Conservation (phyloP, 129 eudicot genomes). For the Flaveria trinervia region DNA sequence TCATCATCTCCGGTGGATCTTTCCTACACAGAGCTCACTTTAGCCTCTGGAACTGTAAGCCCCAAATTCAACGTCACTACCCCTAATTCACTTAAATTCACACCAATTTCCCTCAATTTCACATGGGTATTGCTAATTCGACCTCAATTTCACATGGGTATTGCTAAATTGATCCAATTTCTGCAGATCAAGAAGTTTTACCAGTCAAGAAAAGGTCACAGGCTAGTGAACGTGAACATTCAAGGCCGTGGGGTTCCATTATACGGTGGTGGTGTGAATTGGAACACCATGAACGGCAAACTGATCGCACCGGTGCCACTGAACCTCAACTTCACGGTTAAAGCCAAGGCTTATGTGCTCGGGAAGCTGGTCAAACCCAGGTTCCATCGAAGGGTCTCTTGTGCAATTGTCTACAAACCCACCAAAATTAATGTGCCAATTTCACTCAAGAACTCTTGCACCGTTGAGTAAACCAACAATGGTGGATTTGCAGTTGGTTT, state of each 20-base stretch:
- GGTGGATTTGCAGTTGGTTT: too few species aligned
- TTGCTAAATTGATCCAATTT: background rate
- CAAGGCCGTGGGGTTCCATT: slow-evolving; percentile 61
- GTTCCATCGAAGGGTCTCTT: slow-evolving; percentile 57
- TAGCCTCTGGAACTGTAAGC: background rate
- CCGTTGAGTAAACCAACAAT: slow-evolving; percentile 37
- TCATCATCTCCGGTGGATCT: slow-evolving; percentile 77
- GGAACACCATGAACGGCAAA: slow-evolving; percentile 54
- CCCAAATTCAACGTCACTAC: background rate
- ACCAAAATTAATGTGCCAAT: slow-evolving; percentile 56
- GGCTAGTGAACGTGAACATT: slow-evolving; percentile 52
- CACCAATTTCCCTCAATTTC: too few species aligned
- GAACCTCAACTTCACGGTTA: slow-evolving; percentile 56
- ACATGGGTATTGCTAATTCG: too few species aligned
- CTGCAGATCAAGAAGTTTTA: slow-evolving; percentile 74
- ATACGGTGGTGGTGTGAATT: slow-evolving; percentile 69
- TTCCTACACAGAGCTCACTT: slow-evolving; percentile 29
- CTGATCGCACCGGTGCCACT: slow-evolving; percentile 64
- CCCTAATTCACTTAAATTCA: too few species aligned
- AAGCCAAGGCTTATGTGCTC: slow-evolving; percentile 81
- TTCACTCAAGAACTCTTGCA: slow-evolving; percentile 61
- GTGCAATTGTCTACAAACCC: slow-evolving; percentile 64
- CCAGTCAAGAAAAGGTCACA: slow-evolving; percentile 74
- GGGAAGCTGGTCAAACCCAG: slow-evolving; percentile 86
- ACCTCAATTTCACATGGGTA: background rate